These are phyloP conservation scores for Teratosphaeria destructans DNA, from an alignment of 2,329 filamentous ascomycete species.

Conservation along the genomic window DNA sequence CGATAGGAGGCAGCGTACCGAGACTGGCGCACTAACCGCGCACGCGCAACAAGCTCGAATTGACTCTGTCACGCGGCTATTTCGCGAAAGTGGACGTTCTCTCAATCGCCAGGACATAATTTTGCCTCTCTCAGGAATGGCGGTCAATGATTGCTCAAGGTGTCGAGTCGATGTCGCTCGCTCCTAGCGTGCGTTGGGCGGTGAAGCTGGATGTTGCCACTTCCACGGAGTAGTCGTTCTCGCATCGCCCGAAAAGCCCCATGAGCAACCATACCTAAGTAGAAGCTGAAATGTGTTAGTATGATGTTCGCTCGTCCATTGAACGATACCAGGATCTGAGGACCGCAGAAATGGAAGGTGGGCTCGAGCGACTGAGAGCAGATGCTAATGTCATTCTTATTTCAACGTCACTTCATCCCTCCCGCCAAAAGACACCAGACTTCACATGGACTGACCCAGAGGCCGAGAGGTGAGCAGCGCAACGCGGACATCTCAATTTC, in stretches of 20 bases:
- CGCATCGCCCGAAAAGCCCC: too few species aligned
- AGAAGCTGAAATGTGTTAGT: not conserved
- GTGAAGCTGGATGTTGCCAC: too few species aligned
- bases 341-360: not conserved
- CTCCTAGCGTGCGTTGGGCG: too few species aligned
- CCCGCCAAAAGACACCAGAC: not conserved
- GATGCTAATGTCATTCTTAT: not conserved
- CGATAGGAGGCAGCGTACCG: not conserved
- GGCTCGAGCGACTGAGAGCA: not conserved
- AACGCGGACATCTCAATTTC: not conserved
- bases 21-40: not conserved
- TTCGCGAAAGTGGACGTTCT: not conserved
- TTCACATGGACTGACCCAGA: not conserved
- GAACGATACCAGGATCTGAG: not conserved
- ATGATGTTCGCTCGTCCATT: not conserved
- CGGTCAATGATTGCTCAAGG: not conserved
- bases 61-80: not conserved
- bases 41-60: not conserved
- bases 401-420: not conserved
- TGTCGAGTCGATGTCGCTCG: too few species aligned
- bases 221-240: too few species aligned
- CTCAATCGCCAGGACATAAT: too few species aligned
- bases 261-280: too few species aligned
- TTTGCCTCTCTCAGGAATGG: not conserved
- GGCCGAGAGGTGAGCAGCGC: not conserved